phyloP scores from a whole-genome alignment of 2,329 filamentous ascomycete genomes.

The Diaporthe velutina region DNA sequence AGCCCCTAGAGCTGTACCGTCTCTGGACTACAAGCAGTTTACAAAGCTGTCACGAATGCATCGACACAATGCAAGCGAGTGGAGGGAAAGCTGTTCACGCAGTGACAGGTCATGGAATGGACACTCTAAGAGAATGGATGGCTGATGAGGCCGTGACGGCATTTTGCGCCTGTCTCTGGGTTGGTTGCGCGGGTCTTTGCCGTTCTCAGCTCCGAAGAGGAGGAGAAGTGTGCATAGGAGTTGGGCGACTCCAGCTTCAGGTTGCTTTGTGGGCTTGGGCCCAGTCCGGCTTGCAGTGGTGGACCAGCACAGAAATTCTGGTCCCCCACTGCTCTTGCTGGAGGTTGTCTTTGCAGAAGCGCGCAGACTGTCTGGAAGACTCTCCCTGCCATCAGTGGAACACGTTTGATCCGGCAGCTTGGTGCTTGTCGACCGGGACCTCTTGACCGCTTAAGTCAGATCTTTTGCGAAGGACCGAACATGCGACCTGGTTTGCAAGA shows the following conservation, averaged over 20 bases:
- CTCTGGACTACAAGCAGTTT: background rate
- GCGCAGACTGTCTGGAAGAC: no score
- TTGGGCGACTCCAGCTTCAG: background rate
- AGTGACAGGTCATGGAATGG: background rate
- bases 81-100: background rate
- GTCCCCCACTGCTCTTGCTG: background rate
- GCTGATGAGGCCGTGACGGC: background rate
- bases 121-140: background rate
- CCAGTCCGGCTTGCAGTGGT: background rate
- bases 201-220: no score
- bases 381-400: no score
- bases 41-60: background rate
- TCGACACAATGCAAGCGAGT: background rate
- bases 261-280: background rate
- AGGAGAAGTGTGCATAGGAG: background rate
- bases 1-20: background rate
- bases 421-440: no score
- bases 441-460: no score
- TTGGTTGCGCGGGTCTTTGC: background rate
- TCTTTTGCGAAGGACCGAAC: background rate
- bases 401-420: no score
- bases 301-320: background rate
- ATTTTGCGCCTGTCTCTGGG: background rate
- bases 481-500: background rate
- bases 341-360: background rate